Conservation (phyloP, 2,329 filamentous ascomycete species). For the Bipolaris bicolor region DNA sequence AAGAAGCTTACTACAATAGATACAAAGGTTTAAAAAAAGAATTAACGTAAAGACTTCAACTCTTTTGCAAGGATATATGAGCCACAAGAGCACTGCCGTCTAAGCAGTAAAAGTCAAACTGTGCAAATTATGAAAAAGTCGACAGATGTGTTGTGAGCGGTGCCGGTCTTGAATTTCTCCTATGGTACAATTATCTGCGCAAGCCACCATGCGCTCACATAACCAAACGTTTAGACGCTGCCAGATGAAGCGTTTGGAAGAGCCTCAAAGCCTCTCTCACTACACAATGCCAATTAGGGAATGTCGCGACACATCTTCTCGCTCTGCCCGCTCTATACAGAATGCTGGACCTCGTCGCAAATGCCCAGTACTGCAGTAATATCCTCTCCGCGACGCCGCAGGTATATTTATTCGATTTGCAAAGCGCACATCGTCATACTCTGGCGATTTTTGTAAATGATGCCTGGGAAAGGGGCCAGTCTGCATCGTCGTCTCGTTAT, state of each 20-base stretch:
- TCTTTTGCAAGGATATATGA: background rate
- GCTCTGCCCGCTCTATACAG: conserved; percentile 22
- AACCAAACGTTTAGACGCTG: conserved; percentile 35
- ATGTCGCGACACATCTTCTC: conserved; percentile 21
- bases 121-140: background rate
- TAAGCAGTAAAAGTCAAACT: background rate
- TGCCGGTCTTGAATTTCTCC: conserved; percentile 24
- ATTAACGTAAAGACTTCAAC: too few species aligned
- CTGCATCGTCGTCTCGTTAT: conserved; percentile 15
- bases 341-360: conserved; percentile 20
- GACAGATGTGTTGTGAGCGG: background rate
- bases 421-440: conserved; percentile 17
- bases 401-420: conserved; percentile 23
- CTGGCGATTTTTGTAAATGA: conserved; percentile 6
- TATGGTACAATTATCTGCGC: conserved; percentile 42
- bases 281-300: conserved; percentile 33
- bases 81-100: background rate
- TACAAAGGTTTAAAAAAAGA: too few species aligned
- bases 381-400: conserved; percentile 18
- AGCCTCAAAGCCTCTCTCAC: conserved; percentile 39
- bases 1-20: background rate
- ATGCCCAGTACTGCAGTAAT: conserved; percentile 27
- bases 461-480: conserved; percentile 9
- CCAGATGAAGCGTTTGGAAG: conserved; percentile 33
- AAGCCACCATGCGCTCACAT: conserved; percentile 33